phyloP scores from a whole-genome alignment of 2,329 filamentous ascomycete species.

The Fusarium anthophilum region DNA sequence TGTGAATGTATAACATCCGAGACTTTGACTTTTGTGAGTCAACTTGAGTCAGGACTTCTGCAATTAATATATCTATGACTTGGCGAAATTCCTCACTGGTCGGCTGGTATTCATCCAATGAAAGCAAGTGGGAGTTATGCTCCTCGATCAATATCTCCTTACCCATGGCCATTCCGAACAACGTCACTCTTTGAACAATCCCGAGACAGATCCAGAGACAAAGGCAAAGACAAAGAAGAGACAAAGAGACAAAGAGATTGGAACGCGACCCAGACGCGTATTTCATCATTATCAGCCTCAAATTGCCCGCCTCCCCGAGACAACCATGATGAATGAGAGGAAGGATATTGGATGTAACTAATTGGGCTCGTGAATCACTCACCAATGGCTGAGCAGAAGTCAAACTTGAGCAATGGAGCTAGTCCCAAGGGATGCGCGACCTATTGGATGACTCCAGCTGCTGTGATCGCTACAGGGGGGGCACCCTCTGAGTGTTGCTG shows the following conservation, averaged over 20 bases:
- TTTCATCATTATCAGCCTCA: not conserved
- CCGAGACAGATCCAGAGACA: constrained; percentile 13
- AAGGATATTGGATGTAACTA: not conserved
- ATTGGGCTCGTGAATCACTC: not conserved
- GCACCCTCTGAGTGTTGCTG: not conserved
- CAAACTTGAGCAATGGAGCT: not conserved
- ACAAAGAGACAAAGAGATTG: not conserved
- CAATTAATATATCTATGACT: not conserved
- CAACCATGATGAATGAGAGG: not conserved
- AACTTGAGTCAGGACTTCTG: not conserved
- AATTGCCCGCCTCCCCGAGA: not conserved
- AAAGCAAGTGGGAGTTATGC: not conserved
- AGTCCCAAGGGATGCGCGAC: not conserved
- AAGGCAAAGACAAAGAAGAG: not conserved
- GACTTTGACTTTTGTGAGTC: not conserved
- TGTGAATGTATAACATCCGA: not conserved
- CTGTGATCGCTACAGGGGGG: not conserved
- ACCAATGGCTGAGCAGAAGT: constrained; percentile 18
- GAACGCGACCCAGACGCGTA: constrained; percentile 14
- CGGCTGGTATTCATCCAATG: not conserved
- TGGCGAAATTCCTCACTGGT: not conserved
- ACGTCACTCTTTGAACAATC: not conserved
- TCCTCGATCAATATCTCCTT: not conserved
- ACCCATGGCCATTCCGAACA: not conserved
- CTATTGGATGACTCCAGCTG: not conserved